Conservation (phyloP, 2,329 filamentous ascomycete species). For the Paraconiothyrium sp. region DNA sequence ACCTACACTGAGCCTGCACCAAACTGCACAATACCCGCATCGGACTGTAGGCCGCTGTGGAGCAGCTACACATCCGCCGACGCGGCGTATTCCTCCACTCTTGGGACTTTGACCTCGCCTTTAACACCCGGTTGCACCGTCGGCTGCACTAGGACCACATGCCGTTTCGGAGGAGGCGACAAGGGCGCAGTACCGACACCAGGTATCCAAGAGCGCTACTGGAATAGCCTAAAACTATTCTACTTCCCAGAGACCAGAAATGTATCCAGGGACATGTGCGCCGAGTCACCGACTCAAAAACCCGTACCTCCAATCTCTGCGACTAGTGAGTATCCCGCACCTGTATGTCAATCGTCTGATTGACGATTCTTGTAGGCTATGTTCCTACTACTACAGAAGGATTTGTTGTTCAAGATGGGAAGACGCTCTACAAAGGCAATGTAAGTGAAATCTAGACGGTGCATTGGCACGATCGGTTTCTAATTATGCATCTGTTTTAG, state of each 20-base stretch:
- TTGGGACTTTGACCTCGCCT: neutral
- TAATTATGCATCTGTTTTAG: neutral
- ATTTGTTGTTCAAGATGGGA: constrained; percentile 5
- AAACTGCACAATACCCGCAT: constrained; percentile 11
- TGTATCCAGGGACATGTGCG: constrained; percentile 14
- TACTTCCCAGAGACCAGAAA: constrained; percentile 11
- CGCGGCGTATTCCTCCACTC: neutral
- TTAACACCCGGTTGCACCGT: constrained; percentile 7
- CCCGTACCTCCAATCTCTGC: neutral
- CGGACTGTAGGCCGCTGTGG: constrained; percentile 6
- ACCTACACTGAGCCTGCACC: constrained; percentile 7
- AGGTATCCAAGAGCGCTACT: constrained; percentile 7
- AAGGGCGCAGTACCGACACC: constrained; percentile 3
- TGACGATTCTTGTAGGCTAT: neutral
- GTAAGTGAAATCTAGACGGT: neutral
- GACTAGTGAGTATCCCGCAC: neutral
- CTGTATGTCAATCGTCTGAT: neutral
- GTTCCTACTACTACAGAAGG: constrained; percentile 14
- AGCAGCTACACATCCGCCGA: constrained; percentile 4
- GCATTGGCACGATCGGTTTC: neutral
- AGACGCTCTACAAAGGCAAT: constrained; percentile 12
- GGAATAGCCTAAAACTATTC: constrained; percentile 5
- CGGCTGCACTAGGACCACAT: constrained; percentile 7
- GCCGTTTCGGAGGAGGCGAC: constrained; percentile 10
- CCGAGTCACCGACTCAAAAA: neutral